Base-by-base conservation (phyloP, 768 basidiomycete genomes). In the Stropharia rugosoannulata region DNA sequence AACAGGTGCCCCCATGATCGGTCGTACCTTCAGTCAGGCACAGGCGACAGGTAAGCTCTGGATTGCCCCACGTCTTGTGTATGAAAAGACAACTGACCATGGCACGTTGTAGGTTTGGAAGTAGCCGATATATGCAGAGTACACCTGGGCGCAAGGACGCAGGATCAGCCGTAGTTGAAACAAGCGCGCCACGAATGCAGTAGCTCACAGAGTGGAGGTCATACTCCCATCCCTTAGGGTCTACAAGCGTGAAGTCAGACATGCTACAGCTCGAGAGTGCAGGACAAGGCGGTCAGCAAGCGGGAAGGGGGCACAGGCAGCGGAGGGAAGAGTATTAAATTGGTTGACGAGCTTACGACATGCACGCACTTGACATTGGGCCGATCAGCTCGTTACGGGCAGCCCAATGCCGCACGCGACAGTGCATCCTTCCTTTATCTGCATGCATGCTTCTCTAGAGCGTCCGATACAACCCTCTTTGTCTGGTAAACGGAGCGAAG, bases 1-100 rank as follows among this genome's bases (percentile, higher is more conserved):
- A 93, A 93, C 36, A 87, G 74, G 47, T 85, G 82, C 3, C 88
- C 87, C 91, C 90, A 93, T 25, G 87, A 80, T 52, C 85, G 80
- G 52, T 93, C 89, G 59, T 87, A 88, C 89, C 90, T 90, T 55
- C 25, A 52, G 32, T 52, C 19, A 25, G 53, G 39, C 22, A 44
- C 19, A 59, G 25, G 29, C 40, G 39, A 57, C 36, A 49, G 29
- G 18, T 42, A 44, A 32, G 40, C 38, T 49, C 52, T 54, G 56
- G 47, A 15, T 29, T 2, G 56, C 40, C 44, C 35, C 13, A 56
- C 42, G 44, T 22, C 46, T 27, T 35, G 16, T 43, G 22, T 37
- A 29, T 36, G 29, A 1, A 32, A 10, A 32, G 25, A 49, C 51
- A 52, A 59, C 60, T 42, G 43, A 87, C 90, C 90, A 92, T 36